Base-by-base conservation (phyloP, 106 monocot species). In the Dendrobium huoshanense region DNA sequence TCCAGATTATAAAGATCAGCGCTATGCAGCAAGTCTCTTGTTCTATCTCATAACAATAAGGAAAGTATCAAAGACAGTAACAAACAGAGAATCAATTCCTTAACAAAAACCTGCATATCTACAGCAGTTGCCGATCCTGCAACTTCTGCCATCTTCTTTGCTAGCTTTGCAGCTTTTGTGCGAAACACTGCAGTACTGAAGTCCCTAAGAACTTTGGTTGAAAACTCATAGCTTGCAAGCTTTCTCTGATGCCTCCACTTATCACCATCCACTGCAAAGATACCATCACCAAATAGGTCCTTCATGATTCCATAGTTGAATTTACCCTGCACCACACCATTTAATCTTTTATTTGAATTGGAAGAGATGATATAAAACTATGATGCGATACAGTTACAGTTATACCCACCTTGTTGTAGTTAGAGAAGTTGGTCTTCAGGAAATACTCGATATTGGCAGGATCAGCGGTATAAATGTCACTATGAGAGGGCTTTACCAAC, bases 371-470 rank as follows among this genome's bases (percentile, higher is more conserved):
- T 41, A 73, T 25, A 27, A 67, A 13, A 73, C 13, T 3, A 16
- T 73, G 2, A 73, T 27, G 19, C 0, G 13, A 33, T 70, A 15
- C 78, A 58, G 16, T 40, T 19, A n/a, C 78, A 58, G 16, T 40
- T 19, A n/a, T 0, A 59, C 44, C 16, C 24, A 85, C 88, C 88
- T 83, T 85, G 37, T 41, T 67, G 64, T 88, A 88, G 25, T 83
- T 88, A 16, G 49, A 56, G 81, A 88, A 88, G 79, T 81, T 83
- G 72, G 84, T 86, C 74, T 86, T 88, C 42, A 91, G 82, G 20
- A 91, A 77, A 68, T 91, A 77, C 77, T 91, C 91, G 33, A 91
- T 29, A 77, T 81, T 87, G 78, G 82, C 81, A 8, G 91, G 91
- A 70, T 85, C 81, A 22, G 67, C n/a, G 22, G 88, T 89, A 77